These are phyloP conservation scores for Aspergillus brunneoviolaceus DNA, from an alignment of 2,329 filamentous ascomycete genomes.

Conservation along the genomic window DNA sequence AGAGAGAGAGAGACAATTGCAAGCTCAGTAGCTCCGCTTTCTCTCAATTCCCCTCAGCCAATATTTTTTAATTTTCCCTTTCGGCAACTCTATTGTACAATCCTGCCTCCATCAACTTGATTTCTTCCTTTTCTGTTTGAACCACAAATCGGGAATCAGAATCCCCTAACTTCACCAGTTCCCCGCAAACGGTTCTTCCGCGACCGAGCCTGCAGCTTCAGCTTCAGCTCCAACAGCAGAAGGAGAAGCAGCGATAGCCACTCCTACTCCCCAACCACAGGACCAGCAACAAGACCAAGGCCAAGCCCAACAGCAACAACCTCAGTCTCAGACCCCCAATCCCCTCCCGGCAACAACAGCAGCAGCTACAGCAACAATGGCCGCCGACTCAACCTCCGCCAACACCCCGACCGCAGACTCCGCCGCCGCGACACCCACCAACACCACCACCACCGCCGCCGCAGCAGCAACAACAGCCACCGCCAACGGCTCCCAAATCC, in stretches of 20 bases:
- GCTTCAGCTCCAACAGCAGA: neutral
- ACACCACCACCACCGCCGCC: neutral
- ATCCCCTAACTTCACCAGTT: neutral
- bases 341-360: slow-evolving; percentile 9
- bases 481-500: slow-evolving; percentile 44
- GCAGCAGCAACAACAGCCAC: too few relatives aligned
- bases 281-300: neutral
- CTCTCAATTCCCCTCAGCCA: neutral
- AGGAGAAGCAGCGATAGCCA: neutral
- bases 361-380: neutral
- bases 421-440: slow-evolving; percentile 45
- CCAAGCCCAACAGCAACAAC: neutral
- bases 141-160: neutral
- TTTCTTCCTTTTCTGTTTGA: too few relatives aligned
- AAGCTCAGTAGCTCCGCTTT: slow-evolving; percentile 3
- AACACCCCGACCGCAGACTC: slow-evolving; percentile 30
- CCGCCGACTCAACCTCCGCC: slow-evolving; percentile 5
- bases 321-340: slow-evolving; percentile 27
- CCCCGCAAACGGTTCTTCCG: slow-evolving; percentile 5
- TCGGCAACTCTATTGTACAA: neutral
- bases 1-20: neutral
- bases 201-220: slow-evolving; percentile 19
- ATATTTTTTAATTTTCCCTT: neutral
- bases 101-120: neutral
- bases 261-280: slow-evolving; percentile 5